These are phyloP conservation scores for Nicotiana tabacum DNA, from an alignment of 257 asterid species.

Conservation along the genomic window DNA sequence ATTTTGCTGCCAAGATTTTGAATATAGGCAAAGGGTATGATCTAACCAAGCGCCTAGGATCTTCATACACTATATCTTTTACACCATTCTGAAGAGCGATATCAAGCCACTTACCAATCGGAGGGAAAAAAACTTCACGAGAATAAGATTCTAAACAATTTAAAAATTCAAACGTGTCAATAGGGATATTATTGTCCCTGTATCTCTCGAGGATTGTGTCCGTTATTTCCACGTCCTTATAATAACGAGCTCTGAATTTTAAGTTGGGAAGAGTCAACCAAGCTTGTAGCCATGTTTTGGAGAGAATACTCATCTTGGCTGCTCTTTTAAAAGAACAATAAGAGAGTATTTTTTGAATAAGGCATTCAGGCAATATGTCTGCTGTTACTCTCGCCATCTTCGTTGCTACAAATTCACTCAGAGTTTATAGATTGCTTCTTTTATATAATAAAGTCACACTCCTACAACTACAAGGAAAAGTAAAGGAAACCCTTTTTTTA, in stretches of 20 bases:
- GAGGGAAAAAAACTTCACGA: neutral
- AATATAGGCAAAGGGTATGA: neutral
- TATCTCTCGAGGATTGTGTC: neutral
- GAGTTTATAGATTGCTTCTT: too few relatives aligned
- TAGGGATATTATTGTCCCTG: neutral
- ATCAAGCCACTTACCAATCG: neutral
- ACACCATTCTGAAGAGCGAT: neutral
- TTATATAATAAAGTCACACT: too few relatives aligned
- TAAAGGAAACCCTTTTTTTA: neutral
- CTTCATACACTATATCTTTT: neutral
- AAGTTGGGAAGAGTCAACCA: neutral
- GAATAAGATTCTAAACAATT: neutral
- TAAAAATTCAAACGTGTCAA: neutral
- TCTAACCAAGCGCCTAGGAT: too few relatives aligned
- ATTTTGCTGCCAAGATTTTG: neutral
- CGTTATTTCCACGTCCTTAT: too few relatives aligned
- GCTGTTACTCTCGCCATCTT: neutral
- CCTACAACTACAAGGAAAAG: neutral
- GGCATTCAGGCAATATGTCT: neutral
- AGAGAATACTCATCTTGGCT: neutral
- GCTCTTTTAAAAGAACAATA: neutral
- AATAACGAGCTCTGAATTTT: neutral
- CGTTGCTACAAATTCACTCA: neutral
- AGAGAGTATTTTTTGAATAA: neutral
- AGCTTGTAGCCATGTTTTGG: neutral